Conservation (phyloP, 2,329 filamentous ascomycete genomes). For the Fusarium brachygibbosum region DNA sequence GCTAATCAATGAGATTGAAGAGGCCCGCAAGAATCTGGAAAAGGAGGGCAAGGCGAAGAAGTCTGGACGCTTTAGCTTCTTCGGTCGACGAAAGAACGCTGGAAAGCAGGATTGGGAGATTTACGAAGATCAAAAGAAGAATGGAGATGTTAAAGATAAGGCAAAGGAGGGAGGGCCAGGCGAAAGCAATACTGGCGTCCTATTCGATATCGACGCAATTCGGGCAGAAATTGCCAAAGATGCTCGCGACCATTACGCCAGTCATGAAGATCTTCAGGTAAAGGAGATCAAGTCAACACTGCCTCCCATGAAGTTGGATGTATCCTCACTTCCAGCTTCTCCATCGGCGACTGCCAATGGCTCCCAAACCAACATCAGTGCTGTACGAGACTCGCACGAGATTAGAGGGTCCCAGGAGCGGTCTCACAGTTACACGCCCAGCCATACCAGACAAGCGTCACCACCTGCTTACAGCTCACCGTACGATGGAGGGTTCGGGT, state of each 20-base stretch:
- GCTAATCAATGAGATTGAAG: conserved; percentile 96
- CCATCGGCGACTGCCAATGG: conserved; percentile 42
- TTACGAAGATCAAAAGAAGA: conserved; percentile 77
- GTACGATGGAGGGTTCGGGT: conserved; percentile 39
- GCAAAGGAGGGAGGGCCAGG: conserved; percentile 54
- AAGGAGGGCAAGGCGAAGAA: conserved; percentile 78
- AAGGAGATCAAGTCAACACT: conserved; percentile 89
- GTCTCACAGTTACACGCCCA: conserved; percentile 43
- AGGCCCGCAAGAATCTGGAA: conserved; percentile 88
- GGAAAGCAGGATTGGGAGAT: conserved; percentile 95
- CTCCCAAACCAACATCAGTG: conserved; percentile 35
- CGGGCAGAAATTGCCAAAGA: conserved; percentile 84
- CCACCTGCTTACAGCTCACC: conserved; percentile 41
- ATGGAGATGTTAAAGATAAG: conserved; percentile 52
- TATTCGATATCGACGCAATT: conserved; percentile 97
- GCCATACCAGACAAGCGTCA: conserved; percentile 38
- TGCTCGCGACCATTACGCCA: conserved; percentile 64
- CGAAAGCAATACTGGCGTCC: conserved; percentile 71
- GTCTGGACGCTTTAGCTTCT: conserved; percentile 76
- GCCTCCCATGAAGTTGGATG: conserved; percentile 86
- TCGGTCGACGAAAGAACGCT: conserved; percentile 83
- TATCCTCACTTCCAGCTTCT: conserved; percentile 55
- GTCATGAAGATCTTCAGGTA: conserved; percentile 67
- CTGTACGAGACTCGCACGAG: conserved; percentile 46
- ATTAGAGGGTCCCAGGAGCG: conserved; percentile 41